These are phyloP conservation scores for Fusarium guadeloupense DNA, from an alignment of 2,329 filamentous ascomycete genomes.

Conservation along the genomic window DNA sequence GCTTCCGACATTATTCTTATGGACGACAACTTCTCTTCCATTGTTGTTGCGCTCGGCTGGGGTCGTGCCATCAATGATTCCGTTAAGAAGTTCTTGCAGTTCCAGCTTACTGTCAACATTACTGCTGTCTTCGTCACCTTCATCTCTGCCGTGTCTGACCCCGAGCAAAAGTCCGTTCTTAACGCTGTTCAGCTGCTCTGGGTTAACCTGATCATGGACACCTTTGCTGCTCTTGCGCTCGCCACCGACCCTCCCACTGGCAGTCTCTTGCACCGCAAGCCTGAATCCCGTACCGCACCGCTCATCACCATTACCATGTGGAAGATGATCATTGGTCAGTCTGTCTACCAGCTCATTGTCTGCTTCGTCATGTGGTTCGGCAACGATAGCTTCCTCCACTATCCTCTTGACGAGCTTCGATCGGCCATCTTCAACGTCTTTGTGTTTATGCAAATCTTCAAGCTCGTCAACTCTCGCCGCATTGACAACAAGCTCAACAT, in stretches of 20 bases:
- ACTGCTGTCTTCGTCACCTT: conserved; percentile 73
- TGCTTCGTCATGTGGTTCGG: conserved; percentile 69
- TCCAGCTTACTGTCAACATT: conserved; percentile 75
- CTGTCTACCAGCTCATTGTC: conserved; percentile 67
- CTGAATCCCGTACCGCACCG: conserved; percentile 70
- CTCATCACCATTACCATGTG: conserved; percentile 77
- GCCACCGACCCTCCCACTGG: conserved; percentile 69
- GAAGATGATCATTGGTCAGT: conserved; percentile 72
- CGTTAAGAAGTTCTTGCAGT: conserved; percentile 74
- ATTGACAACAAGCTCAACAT: conserved; percentile 90
- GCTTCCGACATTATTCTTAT: conserved; percentile 73
- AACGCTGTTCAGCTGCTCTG: conserved; percentile 73
- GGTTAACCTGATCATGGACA: conserved; percentile 77
- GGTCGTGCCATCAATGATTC: conserved; percentile 73
- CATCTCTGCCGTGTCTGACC: conserved; percentile 65
- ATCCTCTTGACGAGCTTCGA: conserved; percentile 54
- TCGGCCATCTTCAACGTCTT: conserved; percentile 75
- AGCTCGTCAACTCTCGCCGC: conserved; percentile 70
- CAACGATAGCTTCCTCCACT: conserved; percentile 61
- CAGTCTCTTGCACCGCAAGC: conserved; percentile 63
- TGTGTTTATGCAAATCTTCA: conserved; percentile 79
- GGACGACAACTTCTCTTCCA: conserved; percentile 73
- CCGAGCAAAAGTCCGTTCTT: conserved; percentile 66
- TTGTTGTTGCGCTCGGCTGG: conserved; percentile 73
- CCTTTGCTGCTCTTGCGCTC: conserved; percentile 70